A percentile compares a stretch with the other conserved stretches of the same genome.
Evolutionary conservation across 768 basidiomycete species (phyloP).

Genomic region (Trametes gibbosa): DNA sequence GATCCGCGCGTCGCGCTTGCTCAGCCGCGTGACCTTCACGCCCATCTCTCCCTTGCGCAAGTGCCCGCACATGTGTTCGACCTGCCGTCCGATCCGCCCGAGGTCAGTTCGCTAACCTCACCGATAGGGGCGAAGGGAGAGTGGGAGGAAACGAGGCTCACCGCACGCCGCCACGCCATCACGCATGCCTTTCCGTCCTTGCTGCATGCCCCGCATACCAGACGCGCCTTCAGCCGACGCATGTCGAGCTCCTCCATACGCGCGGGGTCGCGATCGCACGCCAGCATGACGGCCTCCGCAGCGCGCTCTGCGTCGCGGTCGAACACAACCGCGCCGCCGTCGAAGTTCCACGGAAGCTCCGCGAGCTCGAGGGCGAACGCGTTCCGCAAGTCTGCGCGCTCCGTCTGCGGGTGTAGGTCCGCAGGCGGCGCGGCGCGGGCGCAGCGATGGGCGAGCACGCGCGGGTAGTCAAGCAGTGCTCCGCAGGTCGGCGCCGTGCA

Average conservation of each 20-base stretch:
- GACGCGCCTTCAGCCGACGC: not conserved
- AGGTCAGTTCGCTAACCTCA: too few species aligned
- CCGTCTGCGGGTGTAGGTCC: not conserved
- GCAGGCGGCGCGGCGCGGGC: not conserved
- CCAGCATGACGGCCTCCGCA: not conserved
- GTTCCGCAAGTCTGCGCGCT: conserved; percentile 9
- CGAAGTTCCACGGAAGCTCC: conserved; percentile 10
- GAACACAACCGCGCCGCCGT: not conserved
- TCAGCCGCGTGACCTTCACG: conserved; percentile 3
- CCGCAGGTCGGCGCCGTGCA: conserved; percentile 3
- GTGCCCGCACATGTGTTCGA: not conserved
- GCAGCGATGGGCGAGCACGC: conserved; percentile 10
- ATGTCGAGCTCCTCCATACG: not conserved
- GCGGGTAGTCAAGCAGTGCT: conserved; percentile 6
- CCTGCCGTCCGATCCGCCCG: not conserved
- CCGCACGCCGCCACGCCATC: conserved; percentile 5
- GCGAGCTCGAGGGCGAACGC: conserved; percentile 5
- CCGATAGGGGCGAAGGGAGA: too few species aligned
- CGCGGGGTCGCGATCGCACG: conserved; percentile 2
- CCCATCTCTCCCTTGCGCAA: not conserved
- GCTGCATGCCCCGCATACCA: conserved; percentile 3
- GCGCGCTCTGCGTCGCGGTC: not conserved
- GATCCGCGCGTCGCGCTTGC: conserved; percentile 6
- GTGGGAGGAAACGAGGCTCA: not conserved
- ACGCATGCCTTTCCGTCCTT: not conserved